Percentiles rank a stretch among this genome's conserved stretches.
Conservation (phyloP, 2,329 filamentous ascomycete genomes). For the Fonsecaea monophora region DNA sequence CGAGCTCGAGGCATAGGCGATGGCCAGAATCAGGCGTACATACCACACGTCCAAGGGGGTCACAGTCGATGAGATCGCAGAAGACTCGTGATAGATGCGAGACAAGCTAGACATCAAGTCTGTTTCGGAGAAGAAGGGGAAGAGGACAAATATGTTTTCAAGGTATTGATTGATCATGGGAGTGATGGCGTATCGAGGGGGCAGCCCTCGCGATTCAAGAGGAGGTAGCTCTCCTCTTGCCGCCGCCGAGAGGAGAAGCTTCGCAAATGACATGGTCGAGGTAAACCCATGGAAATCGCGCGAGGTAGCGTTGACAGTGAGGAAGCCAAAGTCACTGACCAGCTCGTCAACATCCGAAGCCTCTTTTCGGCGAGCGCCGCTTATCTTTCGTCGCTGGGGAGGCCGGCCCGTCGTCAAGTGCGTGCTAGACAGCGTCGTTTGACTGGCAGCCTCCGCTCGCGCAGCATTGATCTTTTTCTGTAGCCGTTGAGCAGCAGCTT, state of each 20-base stretch:
- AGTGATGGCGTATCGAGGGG: constrained; percentile 71
- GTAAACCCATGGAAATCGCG: constrained; percentile 90
- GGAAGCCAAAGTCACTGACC: constrained; percentile 89
- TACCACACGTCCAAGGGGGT: constrained; percentile 80
- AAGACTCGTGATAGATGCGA: constrained; percentile 72
- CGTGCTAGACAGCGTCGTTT: constrained; percentile 49
- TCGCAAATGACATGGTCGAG: constrained; percentile 89
- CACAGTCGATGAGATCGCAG: constrained; percentile 22
- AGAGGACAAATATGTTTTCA: constrained; percentile 77
- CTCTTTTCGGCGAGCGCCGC: constrained; percentile 64
- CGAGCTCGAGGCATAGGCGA: constrained; percentile 77
- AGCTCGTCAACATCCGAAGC: constrained; percentile 88
- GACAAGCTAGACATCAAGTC: constrained; percentile 79
- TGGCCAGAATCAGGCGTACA: constrained; percentile 86
- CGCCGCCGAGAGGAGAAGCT: constrained; percentile 82
- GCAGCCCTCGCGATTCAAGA: constrained; percentile 66
- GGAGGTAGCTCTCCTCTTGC: constrained; percentile 74
- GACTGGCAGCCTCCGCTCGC: constrained; percentile 55
- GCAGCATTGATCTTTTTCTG: constrained; percentile 72
- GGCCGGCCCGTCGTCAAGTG: constrained; percentile 42
- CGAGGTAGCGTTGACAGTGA: constrained; percentile 94
- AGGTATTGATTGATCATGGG: constrained; percentile 82
- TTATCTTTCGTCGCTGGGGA: constrained; percentile 42
- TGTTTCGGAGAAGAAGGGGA: constrained; percentile 83
- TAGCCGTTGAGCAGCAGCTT: constrained; percentile 85